Conservation (phyloP, 2,329 filamentous ascomycete genomes). For the Thielaviopsis musarum region DNA sequence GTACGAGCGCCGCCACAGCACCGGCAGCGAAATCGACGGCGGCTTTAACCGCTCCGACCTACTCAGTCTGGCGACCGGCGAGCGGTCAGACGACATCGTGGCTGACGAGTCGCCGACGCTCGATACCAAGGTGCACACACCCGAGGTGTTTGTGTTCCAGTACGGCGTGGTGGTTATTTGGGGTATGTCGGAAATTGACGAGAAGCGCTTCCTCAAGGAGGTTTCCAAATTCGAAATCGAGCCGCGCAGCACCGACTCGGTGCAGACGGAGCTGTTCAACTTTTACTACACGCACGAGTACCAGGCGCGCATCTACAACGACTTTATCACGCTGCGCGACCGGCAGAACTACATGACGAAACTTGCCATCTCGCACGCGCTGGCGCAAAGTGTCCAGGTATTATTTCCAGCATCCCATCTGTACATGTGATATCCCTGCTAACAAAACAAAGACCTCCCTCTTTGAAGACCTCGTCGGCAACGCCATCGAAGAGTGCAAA, state of each 20-base stretch:
- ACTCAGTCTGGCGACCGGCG: slow-evolving; percentile 2
- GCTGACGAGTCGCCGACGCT: slow-evolving; percentile 48
- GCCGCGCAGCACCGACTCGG: slow-evolving; percentile 72
- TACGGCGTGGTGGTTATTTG: slow-evolving; percentile 97
- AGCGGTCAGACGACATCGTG: background rate
- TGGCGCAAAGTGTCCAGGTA: slow-evolving; percentile 90
- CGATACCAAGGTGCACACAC: slow-evolving; percentile 75
- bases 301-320: slow-evolving; percentile 96
- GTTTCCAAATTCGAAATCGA: slow-evolving; percentile 88
- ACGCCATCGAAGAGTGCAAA: slow-evolving; percentile 84
- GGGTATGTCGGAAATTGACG: slow-evolving; percentile 87
- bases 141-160: slow-evolving; percentile 90
- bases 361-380: slow-evolving; percentile 83
- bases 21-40: slow-evolving; percentile 39
- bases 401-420: slow-evolving; percentile 7
- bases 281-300: slow-evolving; percentile 99
- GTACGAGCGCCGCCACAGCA: slow-evolving; percentile 56
- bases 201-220: slow-evolving; percentile 82
- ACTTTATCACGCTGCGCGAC: slow-evolving; percentile 89
- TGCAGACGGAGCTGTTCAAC: slow-evolving; percentile 95
- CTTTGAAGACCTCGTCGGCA: slow-evolving; percentile 88
- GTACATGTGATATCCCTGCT: slow-evolving; percentile 8
- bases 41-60: slow-evolving; percentile 7
- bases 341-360: slow-evolving; percentile 98
- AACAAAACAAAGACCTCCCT: slow-evolving; percentile 52